Base-by-base conservation (phyloP, 1,139 yeast species). In the Pneumocystis wakefieldiae region DNA sequence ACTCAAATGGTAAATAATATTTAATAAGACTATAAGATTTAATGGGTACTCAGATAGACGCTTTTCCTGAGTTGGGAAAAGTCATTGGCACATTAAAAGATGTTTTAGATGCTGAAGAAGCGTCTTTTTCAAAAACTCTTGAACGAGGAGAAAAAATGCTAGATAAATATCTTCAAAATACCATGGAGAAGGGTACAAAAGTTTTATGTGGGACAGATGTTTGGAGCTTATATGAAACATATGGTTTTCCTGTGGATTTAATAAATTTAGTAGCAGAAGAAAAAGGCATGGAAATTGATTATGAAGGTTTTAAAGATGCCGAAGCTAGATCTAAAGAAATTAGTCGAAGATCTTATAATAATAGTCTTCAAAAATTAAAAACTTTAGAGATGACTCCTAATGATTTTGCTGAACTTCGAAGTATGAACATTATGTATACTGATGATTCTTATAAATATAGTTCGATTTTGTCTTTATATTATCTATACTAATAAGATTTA, bases 221-320 rank as follows among this genome's bases (percentile, higher is more conserved):
- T 57, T 92, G 99, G 99, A 84, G 99, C 77, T 80, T 92, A 71
- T 94, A 94, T 71, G 99, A 92, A 72, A 94, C 99, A n/a, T 92
- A 91, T 73, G 99, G 99, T 64, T 92, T 92, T 87, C 99, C 99
- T 58, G 97, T 90, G 63, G 99, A 92, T 76, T 83, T 92, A 74
- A 94, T 98, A 57, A 84, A 96, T 74, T 82, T 92, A 73, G 94
- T 92, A 98, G 98, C 98, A 59, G 97, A 91, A 76, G 99, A 92
- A 77, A 89, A 94, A 64, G 95, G 95, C n/a, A 81, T 92, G 70
- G 85, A 84, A 70, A 91, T 92, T 69, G 97, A 92, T 74, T 95
- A 89, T 73, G 83, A 78, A 63, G 97, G 89, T 60, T 92, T 92
- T 72, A 97, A 91, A 76, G 81, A 81, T 71, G 97, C 98, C 59